These are phyloP conservation scores for Dalechampia spathulata DNA, from an alignment of 441 rosid genomes.

Conservation along the genomic window DNA sequence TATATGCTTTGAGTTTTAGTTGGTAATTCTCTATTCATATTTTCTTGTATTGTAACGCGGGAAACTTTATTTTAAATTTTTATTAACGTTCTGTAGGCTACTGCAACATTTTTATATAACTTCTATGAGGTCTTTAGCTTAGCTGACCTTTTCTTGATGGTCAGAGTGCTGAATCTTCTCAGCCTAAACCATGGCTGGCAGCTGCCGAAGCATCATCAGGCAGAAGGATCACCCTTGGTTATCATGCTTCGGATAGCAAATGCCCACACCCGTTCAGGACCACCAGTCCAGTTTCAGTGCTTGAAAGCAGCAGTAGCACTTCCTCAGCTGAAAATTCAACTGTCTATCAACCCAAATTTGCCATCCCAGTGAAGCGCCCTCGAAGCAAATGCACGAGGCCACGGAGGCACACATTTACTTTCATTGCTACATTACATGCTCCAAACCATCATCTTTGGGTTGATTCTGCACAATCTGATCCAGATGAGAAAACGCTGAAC, in stretches of 20 bases:
- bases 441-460: conserved; percentile 15
- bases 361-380: conserved; percentile 57
- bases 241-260: conserved; percentile 32
- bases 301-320: conserved; percentile 52
- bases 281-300: conserved; percentile 74
- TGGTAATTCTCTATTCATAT: too few species aligned
- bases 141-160: conserved; percentile 8
- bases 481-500: conserved; percentile 28
- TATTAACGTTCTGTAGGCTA: not conserved
- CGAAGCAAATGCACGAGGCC: conserved; percentile 71
- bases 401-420: conserved; percentile 24
- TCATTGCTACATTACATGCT: conserved; percentile 14
- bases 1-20: too few species aligned
- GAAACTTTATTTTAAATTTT: not conserved
- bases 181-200: conserved; percentile 32
- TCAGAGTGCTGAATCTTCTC: conserved; percentile 30
- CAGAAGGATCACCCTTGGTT: conserved; percentile 17
- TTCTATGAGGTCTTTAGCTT: not conserved
- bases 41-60: not conserved
- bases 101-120: too few species aligned
- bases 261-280: conserved; percentile 36
- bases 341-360: conserved; percentile 21
- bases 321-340: conserved; percentile 44
- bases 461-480: conserved; percentile 18
- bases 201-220: conserved; percentile 34